A percentile compares a stretch with the other conserved stretches of the same genome.
phyloP scores from a whole-genome alignment of 1,284 basidiomycete species.

The Pseudozyma pruni region DNA sequence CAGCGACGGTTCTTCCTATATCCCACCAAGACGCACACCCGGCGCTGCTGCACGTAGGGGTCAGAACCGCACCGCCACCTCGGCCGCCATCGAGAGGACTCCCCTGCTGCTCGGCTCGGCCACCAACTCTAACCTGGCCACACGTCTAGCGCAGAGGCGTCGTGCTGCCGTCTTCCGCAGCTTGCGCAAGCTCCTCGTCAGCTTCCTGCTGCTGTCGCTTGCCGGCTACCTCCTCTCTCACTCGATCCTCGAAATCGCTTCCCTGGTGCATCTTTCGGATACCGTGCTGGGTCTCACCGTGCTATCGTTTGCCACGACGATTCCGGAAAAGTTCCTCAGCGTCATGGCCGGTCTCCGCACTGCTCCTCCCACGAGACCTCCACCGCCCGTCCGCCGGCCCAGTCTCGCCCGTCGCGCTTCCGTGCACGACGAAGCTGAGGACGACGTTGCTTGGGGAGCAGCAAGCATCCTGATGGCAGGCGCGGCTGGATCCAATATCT shows the following conservation, averaged over 20 bases:
- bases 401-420: constrained; percentile 30
- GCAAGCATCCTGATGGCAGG: constrained; percentile 63
- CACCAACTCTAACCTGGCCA: constrained; percentile 30
- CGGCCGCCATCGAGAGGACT: constrained; percentile 39
- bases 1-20: constrained; percentile 35
- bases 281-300: constrained; percentile 62
- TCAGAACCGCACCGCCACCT: constrained; percentile 29
- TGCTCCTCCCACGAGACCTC: constrained; percentile 1
- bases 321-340: constrained; percentile 66
- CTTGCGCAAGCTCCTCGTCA: constrained; percentile 32
- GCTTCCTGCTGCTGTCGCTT: constrained; percentile 53
- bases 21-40: constrained; percentile 20
- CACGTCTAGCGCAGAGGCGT: constrained; percentile 21
- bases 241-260: constrained; percentile 58
- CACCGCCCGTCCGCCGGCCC: constrained; percentile 13
- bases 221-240: constrained; percentile 63
- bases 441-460: constrained; percentile 48
- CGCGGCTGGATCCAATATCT: constrained; percentile 67
- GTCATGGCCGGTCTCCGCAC: constrained; percentile 51
- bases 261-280: constrained; percentile 55
- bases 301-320: constrained; percentile 64
- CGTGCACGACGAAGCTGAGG: constrained; percentile 25
- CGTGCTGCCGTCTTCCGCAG: constrained; percentile 20
- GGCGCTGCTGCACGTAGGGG: constrained; percentile 25
- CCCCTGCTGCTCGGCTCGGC: constrained; percentile 39